Evolutionary conservation across 768 basidiomycete species (phyloP), one percentile per base, ranked within the genome.

Genomic region (Lactifluus volemus): DNA sequence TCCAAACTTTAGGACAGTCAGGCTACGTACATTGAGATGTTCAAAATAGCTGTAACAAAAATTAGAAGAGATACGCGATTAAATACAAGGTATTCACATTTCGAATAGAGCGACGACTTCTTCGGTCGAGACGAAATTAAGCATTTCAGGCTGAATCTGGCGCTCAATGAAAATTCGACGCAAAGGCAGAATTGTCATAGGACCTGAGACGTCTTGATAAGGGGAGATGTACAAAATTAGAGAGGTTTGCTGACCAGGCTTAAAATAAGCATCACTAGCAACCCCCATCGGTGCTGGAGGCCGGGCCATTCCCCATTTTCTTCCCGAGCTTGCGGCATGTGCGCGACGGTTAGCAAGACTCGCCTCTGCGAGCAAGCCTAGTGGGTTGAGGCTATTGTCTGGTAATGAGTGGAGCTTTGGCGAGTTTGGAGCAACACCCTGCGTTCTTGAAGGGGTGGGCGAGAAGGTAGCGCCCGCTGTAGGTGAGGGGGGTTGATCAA

Each of bases 41-140:
- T 85, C 84, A 69, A 89, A 92, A 75, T 80, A 90, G 64, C 87
- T 90, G 70, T 58, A 44, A 50, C 39, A 50, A 53, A 55, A 49
- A 39, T 53, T 50, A 56, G 59, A 53, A 47, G 49, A 53, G 54
- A 39, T 25, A 53, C 36, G 63, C 64, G 38, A 44, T 54, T 49
- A 62, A 14, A 17, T 29, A 8, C 14, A 56, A 42, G 61, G 59
- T 21, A 81, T 86, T 64, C 59, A 92, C 89, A 98, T 92, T 70
- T 89, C 81, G 74, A 98, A 98, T 58, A 98, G 76, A 4, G 85
- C 88, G 19, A 93, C 84, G 44, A 98, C 95, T 69, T 98, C 92
- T 29, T 96, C 91, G 0, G 88, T 89, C 58, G 78, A 77, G 3
- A 92, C 87, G 65, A 96, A 95, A 65, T 78, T 91, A 44, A 98